Conservation (phyloP, 1,284 basidiomycete genomes). For the Rhodotorula mucilaginosa region DNA sequence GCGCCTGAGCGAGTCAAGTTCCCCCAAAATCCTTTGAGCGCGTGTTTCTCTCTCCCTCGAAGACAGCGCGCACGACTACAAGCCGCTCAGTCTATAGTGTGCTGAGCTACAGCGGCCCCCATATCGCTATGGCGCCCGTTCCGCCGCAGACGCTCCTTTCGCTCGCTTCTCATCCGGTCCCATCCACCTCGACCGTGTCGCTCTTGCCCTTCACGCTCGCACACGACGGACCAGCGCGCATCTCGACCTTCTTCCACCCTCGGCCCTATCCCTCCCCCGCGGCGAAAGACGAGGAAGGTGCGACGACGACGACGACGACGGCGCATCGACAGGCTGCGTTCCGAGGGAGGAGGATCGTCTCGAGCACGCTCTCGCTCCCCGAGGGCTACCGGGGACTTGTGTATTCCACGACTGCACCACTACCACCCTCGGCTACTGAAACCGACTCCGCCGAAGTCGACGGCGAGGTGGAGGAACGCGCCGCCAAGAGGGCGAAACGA, state of each 20-base stretch:
- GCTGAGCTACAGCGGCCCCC: background rate
- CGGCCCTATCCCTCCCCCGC: constrained; percentile 47
- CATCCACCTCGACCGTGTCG: constrained; percentile 54
- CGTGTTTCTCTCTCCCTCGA: too few relatives aligned
- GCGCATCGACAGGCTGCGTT: constrained; percentile 57
- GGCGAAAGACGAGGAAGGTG: constrained; percentile 33
- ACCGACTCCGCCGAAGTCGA: constrained; percentile 26
- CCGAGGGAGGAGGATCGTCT: constrained; percentile 66
- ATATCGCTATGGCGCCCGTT: background rate
- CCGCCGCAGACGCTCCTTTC: constrained; percentile 18
- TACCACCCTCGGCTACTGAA: constrained; percentile 31
- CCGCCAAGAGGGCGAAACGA: constrained; percentile 32
- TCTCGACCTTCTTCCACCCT: constrained; percentile 65
- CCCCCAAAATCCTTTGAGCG: too few relatives aligned
- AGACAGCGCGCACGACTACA: too few relatives aligned
- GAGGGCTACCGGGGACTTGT: constrained; percentile 66
- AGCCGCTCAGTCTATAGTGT: background rate
- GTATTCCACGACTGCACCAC: constrained; percentile 47
- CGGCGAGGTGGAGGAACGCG: constrained; percentile 35
- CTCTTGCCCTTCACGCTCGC: constrained; percentile 76
- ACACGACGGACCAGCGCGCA: constrained; percentile 65
- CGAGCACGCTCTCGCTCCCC: constrained; percentile 62
- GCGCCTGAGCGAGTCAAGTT: too few relatives aligned
- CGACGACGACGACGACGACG: background rate
- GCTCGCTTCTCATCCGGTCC: background rate